Evolutionary conservation across 2,329 filamentous ascomycete species (phyloP), one percentile per base, ranked within the genome.

Genomic region (Talaromyces sp.): DNA sequence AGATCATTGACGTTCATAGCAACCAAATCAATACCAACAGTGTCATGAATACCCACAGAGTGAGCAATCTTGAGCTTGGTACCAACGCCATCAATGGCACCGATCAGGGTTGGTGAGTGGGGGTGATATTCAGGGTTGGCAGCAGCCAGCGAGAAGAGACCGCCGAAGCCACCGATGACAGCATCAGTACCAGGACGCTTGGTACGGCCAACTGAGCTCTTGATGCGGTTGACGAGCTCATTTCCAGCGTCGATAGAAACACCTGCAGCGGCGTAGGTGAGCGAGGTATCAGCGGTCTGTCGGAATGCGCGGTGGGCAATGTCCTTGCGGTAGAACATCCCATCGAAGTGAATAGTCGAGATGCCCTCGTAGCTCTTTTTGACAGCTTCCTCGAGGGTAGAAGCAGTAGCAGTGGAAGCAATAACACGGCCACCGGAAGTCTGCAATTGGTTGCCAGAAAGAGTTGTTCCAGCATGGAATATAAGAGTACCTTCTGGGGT

Each of bases 1-100:
- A 99, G 82, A 68, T 99, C 94, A 73, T 99, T 99, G 70, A 97
- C 94, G 73, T 97, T 97, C 93, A 97, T 97, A 62, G 94, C 94
- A 3, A 99, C 94, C 32, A 99, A 83, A 70, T 99, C 94, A 64
- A 99, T 91, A 55, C 94, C 94, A 10, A 99, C 93, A 3, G 92
- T 96, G 73, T 93, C 87, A 75, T 97, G 94, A 76, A 95, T 91
- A 64, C 86, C 83, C 78, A 95, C 89, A 11, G 86, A 84, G 70
- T 97, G 93, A 0, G 94, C 94, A 66, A 99, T 90, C 82, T 95
- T 95, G 65, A 97, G 87, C 79, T 97, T 97, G 44, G 93, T 97
- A 54, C 93, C 94, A 33, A 97, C 91, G 47, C 94, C 94, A 69
- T 99, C 94, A 60, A 97, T 97, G 55, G 91, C 92, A 50, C 90